A percentile compares a stretch with the other conserved stretches of the same genome.
Evolutionary conservation across 169 alveolate genomes (phyloP).

Genomic region (Plasmodium chabaudi): DNA sequence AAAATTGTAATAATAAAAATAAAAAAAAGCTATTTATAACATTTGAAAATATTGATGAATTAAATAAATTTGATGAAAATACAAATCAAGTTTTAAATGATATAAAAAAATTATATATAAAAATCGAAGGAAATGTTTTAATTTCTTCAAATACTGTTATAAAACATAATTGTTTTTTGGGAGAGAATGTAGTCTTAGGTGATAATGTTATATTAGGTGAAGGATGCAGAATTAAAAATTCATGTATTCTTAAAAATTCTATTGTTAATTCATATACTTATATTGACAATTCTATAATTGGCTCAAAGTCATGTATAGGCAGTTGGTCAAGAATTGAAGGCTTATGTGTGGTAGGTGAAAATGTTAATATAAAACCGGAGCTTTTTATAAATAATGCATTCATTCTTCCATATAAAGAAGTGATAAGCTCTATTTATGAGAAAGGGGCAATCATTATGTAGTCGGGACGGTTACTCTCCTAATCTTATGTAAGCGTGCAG

Average conservation of each 20-base stretch:
- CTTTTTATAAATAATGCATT: constrained; percentile 90
- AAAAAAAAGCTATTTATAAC: constrained; percentile 44
- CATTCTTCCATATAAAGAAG: constrained; percentile 93
- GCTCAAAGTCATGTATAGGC: constrained; percentile 94
- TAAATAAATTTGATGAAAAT: constrained; percentile 23
- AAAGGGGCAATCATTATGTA: constrained; percentile 78
- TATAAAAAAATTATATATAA: constrained; percentile 8
- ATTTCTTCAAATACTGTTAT: constrained; percentile 85
- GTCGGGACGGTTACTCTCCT: background rate
- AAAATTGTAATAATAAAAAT: constrained; percentile 25
- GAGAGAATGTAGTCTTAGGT: constrained; percentile 95
- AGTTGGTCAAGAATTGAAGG: constrained; percentile 96
- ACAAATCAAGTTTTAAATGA: constrained; percentile 22
- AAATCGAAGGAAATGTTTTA: constrained; percentile 81
- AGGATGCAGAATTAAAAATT: constrained; percentile 92
- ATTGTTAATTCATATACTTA: constrained; percentile 86
- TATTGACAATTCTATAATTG: constrained; percentile 92
- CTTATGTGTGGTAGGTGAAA: constrained; percentile 94
- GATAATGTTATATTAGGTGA: constrained; percentile 92
- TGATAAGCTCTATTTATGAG: constrained; percentile 74
- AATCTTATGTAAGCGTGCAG: too few species aligned
- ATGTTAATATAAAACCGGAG: constrained; percentile 92
- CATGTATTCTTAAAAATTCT: constrained; percentile 90
- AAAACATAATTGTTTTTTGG: constrained; percentile 90
- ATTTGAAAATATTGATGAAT: constrained; percentile 72